A percentile compares a stretch with the other conserved stretches of the same genome.
These are phyloP conservation scores for Starmerella apis DNA, from an alignment of 805 yeast species.

Conservation along the genomic window DNA sequence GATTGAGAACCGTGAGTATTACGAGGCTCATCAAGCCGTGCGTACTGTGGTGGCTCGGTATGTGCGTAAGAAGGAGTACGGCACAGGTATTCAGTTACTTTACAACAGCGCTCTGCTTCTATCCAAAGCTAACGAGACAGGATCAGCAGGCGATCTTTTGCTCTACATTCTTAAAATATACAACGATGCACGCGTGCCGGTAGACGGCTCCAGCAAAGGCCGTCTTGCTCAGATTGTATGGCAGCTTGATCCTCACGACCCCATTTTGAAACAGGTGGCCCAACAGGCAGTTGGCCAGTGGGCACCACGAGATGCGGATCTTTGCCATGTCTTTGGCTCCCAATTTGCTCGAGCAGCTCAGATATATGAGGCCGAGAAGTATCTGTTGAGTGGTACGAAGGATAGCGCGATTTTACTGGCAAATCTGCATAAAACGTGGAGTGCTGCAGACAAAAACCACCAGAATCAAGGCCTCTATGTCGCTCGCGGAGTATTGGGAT, in stretches of 20 bases:
- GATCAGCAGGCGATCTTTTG: slow-evolving; percentile 70
- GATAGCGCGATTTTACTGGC: slow-evolving; percentile 39
- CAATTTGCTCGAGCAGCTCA: slow-evolving; percentile 43
- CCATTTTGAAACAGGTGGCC: slow-evolving; percentile 55
- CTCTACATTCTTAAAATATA: slow-evolving; percentile 63
- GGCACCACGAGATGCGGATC: slow-evolving; percentile 56
- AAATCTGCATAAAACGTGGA: slow-evolving; percentile 34
- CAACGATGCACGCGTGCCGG: slow-evolving; percentile 39
- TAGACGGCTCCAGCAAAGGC: slow-evolving; percentile 38
- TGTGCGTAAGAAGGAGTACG: slow-evolving; percentile 54
- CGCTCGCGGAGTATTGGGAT: slow-evolving; percentile 63
- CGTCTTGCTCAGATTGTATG: slow-evolving; percentile 38
- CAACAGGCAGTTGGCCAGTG: slow-evolving; percentile 49
- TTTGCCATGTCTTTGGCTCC: slow-evolving; percentile 64
- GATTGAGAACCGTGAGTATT: slow-evolving; percentile 64
- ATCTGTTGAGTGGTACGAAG: slow-evolving; percentile 55
- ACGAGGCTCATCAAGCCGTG: slow-evolving; percentile 93
- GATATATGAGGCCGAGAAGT: slow-evolving; percentile 61
- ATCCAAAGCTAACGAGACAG: slow-evolving; percentile 59
- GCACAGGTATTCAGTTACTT: slow-evolving; percentile 63
- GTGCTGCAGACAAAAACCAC: slow-evolving; percentile 4
- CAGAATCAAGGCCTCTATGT: slow-evolving; percentile 25
- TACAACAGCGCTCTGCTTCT: slow-evolving; percentile 61
- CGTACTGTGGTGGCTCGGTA: slow-evolving; percentile 82
- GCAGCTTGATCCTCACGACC: slow-evolving; percentile 42